Evolutionary conservation across 2,329 filamentous ascomycete species (phyloP), one percentile per base, ranked within the genome.

Genomic region (Xylariaceae sp.): DNA sequence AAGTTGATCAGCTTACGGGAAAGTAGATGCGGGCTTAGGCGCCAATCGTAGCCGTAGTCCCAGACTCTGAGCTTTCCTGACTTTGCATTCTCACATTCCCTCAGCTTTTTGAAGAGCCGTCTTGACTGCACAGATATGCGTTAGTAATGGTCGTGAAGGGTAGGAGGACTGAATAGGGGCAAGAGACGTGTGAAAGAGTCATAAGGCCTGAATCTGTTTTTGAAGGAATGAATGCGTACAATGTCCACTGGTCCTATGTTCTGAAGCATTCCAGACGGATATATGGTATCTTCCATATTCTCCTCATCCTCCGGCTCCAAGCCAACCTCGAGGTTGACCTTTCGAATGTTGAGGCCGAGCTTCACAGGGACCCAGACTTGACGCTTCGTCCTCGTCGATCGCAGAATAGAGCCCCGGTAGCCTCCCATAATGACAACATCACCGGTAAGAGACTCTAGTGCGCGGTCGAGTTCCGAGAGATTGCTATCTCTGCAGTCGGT

Each of bases 1-100:
- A 90, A 96, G 15, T 82, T 75, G 42, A 87, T 83, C n/a, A 97
- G 77, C 62, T 84, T 84, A 51, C 80, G 78, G 2, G 89, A 92
- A 0, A 94, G 80, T 0, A 91, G 77, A 68, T 88, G 83, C 0
- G 93, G 93, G 64, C 90, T 94, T 45, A 97, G 77, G 13, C 93
- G 83, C 93, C 93, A 97, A 74, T 97, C 93, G 68, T 96, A 97
- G 15, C 92, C 92, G 70, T 93, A 97, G 67, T 97, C 88, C 78
- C 92, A 92, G 0, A 96, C 82, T 51, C 91, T 82, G 4, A 97
- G 76, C 63, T 82, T 87, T 6, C 90, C 90, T 3, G 77, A 80
- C 55, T 83, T 81, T 1, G 84, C 85, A 68, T 95, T 95, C 10
- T 90, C 85, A 65, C 84, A 89, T 37, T 87, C 86, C 53, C 84